Evolutionary conservation across 1,139 yeast genomes (phyloP).

Genomic region (Zygosaccharomyces pseudobailii): DNA sequence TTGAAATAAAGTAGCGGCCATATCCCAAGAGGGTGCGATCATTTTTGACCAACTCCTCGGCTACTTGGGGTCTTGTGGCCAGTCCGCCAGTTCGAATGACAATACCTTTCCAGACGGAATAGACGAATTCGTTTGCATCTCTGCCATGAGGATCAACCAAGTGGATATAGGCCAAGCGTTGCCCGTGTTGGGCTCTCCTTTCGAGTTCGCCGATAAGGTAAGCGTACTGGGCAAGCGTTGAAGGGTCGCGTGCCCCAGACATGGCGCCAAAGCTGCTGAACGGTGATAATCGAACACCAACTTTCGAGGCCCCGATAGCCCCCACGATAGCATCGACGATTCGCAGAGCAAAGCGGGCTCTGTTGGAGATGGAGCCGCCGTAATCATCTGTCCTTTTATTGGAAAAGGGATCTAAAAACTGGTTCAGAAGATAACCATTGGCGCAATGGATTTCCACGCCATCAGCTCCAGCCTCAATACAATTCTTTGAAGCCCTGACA

Average conservation of each 20-base stretch:
- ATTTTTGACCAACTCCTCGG: conserved; percentile 30
- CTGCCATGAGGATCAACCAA: conserved; percentile 44
- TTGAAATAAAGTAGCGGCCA: conserved; percentile 46
- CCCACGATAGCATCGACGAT: conserved; percentile 48
- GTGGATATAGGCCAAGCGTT: conserved; percentile 48
- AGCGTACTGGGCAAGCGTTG: conserved; percentile 35
- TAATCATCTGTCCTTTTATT: conserved; percentile 63
- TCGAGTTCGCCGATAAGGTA: conserved; percentile 38
- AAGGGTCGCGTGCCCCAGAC: conserved; percentile 37
- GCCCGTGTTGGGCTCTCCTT: conserved; percentile 37
- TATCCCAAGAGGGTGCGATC: conserved; percentile 43
- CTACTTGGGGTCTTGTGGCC: conserved; percentile 26
- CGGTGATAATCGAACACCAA: conserved; percentile 61
- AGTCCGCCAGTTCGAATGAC: conserved; percentile 47
- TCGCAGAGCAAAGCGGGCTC: conserved; percentile 54
- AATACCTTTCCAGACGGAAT: conserved; percentile 45
- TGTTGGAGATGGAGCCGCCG: conserved; percentile 64
- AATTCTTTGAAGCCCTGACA: conserved; percentile 37
- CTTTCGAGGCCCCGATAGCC: conserved; percentile 49
- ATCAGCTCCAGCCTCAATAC: conserved; percentile 57
- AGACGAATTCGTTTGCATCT: conserved; percentile 39
- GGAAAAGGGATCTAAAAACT: conserved; percentile 47
- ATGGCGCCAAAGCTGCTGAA: conserved; percentile 37
- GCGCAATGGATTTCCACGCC: conserved; percentile 66
- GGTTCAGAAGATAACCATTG: conserved; percentile 63